phyloP scores from a whole-genome alignment of 306 rosid genomes.

The Citrullus colocynthis region DNA sequence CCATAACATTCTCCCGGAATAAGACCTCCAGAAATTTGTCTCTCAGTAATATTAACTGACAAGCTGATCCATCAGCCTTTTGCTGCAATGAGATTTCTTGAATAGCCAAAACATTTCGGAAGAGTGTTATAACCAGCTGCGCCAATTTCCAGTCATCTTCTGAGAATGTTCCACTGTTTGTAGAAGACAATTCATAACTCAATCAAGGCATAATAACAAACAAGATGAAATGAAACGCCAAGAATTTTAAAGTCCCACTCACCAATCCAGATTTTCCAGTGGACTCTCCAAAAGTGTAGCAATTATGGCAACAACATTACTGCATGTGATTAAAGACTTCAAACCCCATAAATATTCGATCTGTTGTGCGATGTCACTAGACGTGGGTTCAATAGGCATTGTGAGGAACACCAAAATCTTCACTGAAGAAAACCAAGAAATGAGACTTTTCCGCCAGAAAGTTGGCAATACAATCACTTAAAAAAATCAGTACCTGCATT shows the following conservation, averaged over 20 bases:
- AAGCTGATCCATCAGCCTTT: conserved; percentile 55
- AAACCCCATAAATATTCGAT: conserved; percentile 73
- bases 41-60: conserved; percentile 53
- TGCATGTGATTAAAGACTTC: conserved; percentile 54
- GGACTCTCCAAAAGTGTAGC: conserved; percentile 68
- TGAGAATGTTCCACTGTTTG: conserved; percentile 50
- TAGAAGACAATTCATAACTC: conserved; percentile 8
- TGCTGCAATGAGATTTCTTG: conserved; percentile 77
- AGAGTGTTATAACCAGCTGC: conserved; percentile 75
- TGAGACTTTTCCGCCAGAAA: background rate
- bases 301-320: conserved; percentile 45
- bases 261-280: conserved; percentile 81
- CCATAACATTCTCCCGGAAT: conserved; percentile 83
- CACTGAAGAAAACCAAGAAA: conserved; percentile 26
- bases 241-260: conserved; percentile 12
- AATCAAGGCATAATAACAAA: background rate
- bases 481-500: conserved; percentile 42
- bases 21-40: conserved; percentile 69
- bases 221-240: background rate
- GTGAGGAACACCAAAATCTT: conserved; percentile 88
- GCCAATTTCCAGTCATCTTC: conserved; percentile 97
- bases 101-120: conserved; percentile 70
- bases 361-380: conserved; percentile 60
- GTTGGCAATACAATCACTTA: background rate
- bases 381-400: conserved; percentile 77